phyloP scores from a whole-genome alignment of 306 rosid species.

The Quercus ilex region DNA sequence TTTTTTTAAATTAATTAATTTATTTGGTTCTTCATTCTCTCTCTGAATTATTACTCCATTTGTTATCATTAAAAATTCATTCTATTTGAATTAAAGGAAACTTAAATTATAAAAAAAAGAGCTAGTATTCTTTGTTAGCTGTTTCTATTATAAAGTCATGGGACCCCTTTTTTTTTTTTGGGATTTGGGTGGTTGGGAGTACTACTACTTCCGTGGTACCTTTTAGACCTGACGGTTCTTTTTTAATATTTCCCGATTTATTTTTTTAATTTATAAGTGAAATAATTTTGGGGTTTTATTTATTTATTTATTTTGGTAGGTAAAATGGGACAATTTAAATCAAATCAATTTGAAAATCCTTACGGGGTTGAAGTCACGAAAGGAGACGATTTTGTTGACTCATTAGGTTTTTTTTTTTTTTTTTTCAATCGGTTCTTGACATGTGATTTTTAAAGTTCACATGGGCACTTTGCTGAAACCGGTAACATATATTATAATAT shows the following conservation, averaged over 20 bases:
- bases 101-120: neutral
- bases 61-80: neutral
- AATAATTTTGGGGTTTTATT: neutral
- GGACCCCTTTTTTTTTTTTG: neutral
- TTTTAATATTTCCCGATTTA: neutral
- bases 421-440: neutral
- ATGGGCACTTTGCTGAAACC: neutral
- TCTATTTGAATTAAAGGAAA: neutral
- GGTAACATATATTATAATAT: neutral
- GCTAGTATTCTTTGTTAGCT: neutral
- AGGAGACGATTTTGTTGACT: neutral
- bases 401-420: no score
- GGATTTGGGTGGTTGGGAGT: neutral
- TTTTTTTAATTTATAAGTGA: neutral
- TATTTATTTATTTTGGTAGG: neutral
- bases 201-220: slow-evolving; percentile 21
- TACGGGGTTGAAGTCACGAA: neutral
- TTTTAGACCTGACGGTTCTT: neutral
- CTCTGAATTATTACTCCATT: neutral
- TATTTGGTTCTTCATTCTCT: neutral
- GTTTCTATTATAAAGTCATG: neutral
- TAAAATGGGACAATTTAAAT: neutral
- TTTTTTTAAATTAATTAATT: neutral
- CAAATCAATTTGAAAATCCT: neutral
- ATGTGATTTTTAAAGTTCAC: neutral